Percentiles rank a stretch among this genome's conserved stretches.
phyloP scores from a whole-genome alignment of 108 stramenopile genomes.

The Cyclotella sp. region DNA sequence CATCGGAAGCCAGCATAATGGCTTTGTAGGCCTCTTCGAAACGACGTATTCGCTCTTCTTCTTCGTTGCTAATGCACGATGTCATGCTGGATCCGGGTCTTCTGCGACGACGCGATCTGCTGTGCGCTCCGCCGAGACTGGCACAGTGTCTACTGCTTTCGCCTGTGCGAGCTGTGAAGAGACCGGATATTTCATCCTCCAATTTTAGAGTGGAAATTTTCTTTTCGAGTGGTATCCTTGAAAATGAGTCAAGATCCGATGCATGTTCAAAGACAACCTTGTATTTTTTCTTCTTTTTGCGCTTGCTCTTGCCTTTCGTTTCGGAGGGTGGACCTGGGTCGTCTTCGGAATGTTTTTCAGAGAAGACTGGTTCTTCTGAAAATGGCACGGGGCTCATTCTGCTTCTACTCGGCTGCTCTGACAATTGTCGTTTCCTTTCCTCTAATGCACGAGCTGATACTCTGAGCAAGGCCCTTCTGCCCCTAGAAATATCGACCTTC shows the following conservation, averaged over 20 bases:
- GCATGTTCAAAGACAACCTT: slow-evolving; percentile 39
- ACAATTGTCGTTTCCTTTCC: slow-evolving; percentile 44
- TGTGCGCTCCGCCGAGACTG: slow-evolving; percentile 1
- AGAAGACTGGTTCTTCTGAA: neutral
- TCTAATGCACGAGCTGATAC: slow-evolving; percentile 61
- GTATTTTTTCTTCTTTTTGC: slow-evolving; percentile 29
- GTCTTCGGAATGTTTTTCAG: neutral
- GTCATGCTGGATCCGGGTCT: neutral
- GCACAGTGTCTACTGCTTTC: slow-evolving; percentile 1
- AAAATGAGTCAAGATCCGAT: slow-evolving; percentile 16
- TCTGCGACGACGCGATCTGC: slow-evolving; percentile 30
- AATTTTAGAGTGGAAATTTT: neutral
- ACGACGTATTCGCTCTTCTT: slow-evolving; percentile 60
- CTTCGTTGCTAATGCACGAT: slow-evolving; percentile 27
- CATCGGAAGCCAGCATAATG: slow-evolving; percentile 65
- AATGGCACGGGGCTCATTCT: neutral
- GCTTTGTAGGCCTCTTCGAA: slow-evolving; percentile 84
- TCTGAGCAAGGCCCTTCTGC: slow-evolving; percentile 69
- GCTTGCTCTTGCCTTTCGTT: slow-evolving; percentile 17
- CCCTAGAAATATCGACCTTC: slow-evolving; percentile 44
- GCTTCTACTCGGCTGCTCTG: neutral
- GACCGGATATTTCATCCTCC: slow-evolving; percentile 43
- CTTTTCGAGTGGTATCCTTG: neutral
- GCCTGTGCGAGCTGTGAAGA: slow-evolving; percentile 33
- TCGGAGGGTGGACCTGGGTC: neutral